Conservation (phyloP, 2,329 filamentous ascomycete genomes). For the Exophiala xenobiotica region DNA sequence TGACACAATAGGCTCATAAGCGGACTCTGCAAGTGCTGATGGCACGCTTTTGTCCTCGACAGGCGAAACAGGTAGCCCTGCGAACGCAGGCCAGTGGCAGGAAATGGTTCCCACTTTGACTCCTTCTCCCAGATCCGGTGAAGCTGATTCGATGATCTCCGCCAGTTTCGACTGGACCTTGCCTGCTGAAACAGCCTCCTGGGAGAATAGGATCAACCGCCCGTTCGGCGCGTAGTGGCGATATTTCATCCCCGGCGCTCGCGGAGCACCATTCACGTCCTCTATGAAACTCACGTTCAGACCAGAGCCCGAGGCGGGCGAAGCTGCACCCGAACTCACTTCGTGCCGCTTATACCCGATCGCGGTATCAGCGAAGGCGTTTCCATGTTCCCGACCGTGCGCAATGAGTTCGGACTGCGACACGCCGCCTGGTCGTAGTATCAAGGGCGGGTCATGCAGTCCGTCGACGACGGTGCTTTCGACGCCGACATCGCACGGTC, state of each 20-base stretch:
- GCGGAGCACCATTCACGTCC: constrained; percentile 52
- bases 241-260: constrained; percentile 98
- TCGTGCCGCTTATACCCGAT: constrained; percentile 65
- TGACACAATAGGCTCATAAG: constrained; percentile 9
- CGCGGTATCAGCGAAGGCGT: constrained; percentile 72
- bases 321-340: not conserved
- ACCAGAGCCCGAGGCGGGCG: constrained; percentile 2
- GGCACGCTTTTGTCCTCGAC: not conserved
- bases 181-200: constrained; percentile 32
- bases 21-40: constrained; percentile 2
- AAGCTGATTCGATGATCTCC: constrained; percentile 27
- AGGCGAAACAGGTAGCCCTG: constrained; percentile 9
- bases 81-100: constrained; percentile 32
- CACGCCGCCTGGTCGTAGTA: constrained; percentile 84
- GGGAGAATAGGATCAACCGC: constrained; percentile 70
- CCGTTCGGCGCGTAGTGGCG: constrained; percentile 95
- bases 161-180: constrained; percentile 14
- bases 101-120: constrained; percentile 35
- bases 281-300: constrained; percentile 14
- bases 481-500: constrained; percentile 81
- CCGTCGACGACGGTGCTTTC: constrained; percentile 98
- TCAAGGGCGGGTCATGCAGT: constrained; percentile 72
- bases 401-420: constrained; percentile 60
- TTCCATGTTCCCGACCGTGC: constrained; percentile 67
- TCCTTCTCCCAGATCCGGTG: constrained; percentile 37